Conservation (phyloP, 768 basidiomycete genomes). For the Russula sp. region DNA sequence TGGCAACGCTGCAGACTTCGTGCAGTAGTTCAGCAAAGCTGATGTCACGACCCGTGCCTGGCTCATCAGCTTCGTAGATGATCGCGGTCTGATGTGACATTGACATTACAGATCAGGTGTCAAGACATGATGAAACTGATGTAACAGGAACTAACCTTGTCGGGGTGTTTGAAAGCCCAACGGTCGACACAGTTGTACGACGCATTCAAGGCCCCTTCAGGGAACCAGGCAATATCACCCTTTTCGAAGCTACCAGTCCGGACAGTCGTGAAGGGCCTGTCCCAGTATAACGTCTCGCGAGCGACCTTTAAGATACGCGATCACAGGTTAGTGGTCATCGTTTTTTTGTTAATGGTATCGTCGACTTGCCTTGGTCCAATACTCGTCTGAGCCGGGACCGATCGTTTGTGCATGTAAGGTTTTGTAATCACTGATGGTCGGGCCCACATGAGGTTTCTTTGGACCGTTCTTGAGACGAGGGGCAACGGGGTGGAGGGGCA, state of each 20-base stretch:
- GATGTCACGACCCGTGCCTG: constrained; percentile 71
- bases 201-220: constrained; percentile 88
- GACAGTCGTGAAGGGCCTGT: constrained; percentile 85
- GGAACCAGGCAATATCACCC: constrained; percentile 95
- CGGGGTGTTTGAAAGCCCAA: constrained; percentile 87
- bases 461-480: constrained; percentile 61
- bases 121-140: not conserved
- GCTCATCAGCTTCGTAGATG: constrained; percentile 98
- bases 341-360: not conserved
- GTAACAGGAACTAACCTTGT: constrained; percentile 51
- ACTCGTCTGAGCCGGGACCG: constrained; percentile 73
- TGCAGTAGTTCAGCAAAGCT: constrained; percentile 82
- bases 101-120: not conserved
- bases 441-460: constrained; percentile 76
- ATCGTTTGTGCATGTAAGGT: constrained; percentile 65
- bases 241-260: constrained; percentile 75
- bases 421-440: constrained; percentile 72
- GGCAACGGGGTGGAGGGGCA: constrained; percentile 65
- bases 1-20: constrained; percentile 86
- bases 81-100: constrained; percentile 69
- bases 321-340: not conserved
- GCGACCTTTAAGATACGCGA: constrained; percentile 50
- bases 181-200: constrained; percentile 98
- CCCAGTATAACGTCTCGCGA: constrained; percentile 76
- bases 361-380: constrained; percentile 74